Evolutionary conservation across 805 yeast species (phyloP).

Genomic region (Starmerella powellii): DNA sequence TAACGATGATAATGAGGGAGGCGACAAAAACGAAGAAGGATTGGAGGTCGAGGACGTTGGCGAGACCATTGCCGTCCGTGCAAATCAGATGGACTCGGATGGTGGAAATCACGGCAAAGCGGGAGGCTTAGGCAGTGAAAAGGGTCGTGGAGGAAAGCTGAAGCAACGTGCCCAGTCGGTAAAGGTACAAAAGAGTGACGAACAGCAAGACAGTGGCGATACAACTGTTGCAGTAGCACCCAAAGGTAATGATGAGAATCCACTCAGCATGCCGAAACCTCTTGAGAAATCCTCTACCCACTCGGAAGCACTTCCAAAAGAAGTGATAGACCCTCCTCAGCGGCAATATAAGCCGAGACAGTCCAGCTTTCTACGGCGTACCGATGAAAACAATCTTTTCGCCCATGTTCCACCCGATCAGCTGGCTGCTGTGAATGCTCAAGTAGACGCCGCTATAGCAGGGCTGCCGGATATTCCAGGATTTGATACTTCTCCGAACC

Average conservation of each 20-base stretch:
- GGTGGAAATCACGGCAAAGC: no score
- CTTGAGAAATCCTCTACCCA: no score
- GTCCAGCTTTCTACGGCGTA: neutral
- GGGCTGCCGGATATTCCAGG: slow-evolving; percentile 21
- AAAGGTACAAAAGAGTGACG: neutral
- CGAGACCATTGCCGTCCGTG: no score
- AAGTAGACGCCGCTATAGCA: slow-evolving; percentile 20
- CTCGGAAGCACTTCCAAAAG: no score
- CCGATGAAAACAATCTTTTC: slow-evolving; percentile 24
- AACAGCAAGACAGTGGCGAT: neutral
- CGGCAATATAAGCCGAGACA: neutral
- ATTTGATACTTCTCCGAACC: slow-evolving; percentile 10
- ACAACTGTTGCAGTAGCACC: neutral
- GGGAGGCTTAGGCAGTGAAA: slow-evolving; percentile 12
- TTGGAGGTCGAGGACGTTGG: slow-evolving; percentile 9
- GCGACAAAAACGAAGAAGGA: slow-evolving; percentile 4
- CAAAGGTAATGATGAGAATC: neutral
- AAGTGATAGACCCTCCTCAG: no score
- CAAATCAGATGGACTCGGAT: no score
- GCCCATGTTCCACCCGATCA: slow-evolving; percentile 19
- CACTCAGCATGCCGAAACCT: no score
- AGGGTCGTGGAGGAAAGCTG: slow-evolving; percentile 16
- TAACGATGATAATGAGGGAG: slow-evolving; percentile 9
- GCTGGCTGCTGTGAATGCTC: slow-evolving; percentile 20
- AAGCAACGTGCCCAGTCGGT: slow-evolving; percentile 12